Base-by-base conservation (phyloP, 139 green algal genomes). In the Volvox reticuliferus region DNA sequence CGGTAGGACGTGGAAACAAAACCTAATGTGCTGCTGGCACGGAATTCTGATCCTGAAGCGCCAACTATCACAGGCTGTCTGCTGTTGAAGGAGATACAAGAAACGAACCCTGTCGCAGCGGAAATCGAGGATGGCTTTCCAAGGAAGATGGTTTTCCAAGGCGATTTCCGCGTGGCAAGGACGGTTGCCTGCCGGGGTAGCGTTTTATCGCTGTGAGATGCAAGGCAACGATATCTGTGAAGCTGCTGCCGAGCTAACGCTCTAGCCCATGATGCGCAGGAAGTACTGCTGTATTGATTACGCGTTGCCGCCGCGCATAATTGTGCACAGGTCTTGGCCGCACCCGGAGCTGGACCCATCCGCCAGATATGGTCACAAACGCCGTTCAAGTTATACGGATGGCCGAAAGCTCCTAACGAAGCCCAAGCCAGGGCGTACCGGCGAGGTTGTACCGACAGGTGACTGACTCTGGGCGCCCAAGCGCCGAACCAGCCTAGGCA, bases 261-360 rank as follows among this genome's bases (percentile, higher is more conserved):
- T 20, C 32, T 19, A 19, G 20, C 33, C 75, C 30, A 81, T 28
- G 75, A 61, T 55, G 75, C 32, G 13, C 32, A 55, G 26, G 75
- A 55, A 36, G 75, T 28, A 55, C 44, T 36, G 73, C 73, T 79
- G 73, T n/a, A 79, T 35, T 55, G 75, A 55, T 81, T 20, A 36
- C 75, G 75, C 75, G 75, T 36, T 81, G 75, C 32, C 30, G 75
- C 75, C 1, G 75, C 75, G 75, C 75, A 81, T 30, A 81, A 28
- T 18, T 61, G 75, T 35, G 32, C 75, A 30, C 32, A 81, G 16
- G 75, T 55, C 75, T 30, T 81, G 30, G 75, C 75, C 30, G 32
- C 75, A 55, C 75, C 75, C 2, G 75, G 75, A 81, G 75, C 75
- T 81, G 75, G 75, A 55, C 75, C 30, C 75, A 81, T 81, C 2